phyloP scores from a whole-genome alignment of 495 filamentous ascomycete species.

The Trichoderma orchidacearum region DNA sequence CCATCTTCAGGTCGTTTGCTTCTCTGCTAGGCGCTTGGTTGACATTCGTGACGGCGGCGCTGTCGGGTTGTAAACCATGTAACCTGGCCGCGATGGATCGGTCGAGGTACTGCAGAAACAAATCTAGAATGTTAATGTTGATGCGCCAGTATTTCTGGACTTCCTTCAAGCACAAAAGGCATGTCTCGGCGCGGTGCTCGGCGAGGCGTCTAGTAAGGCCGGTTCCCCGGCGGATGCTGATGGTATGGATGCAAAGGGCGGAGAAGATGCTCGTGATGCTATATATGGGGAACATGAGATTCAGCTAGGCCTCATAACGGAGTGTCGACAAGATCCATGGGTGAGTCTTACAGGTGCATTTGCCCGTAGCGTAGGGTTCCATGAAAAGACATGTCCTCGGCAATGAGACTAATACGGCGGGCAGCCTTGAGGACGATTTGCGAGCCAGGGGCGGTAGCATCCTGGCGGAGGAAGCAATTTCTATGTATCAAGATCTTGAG shows the following conservation, averaged over 20 bases:
- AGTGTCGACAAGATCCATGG: no score
- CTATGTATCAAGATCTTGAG: conserved; percentile 26
- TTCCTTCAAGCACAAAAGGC: conserved; percentile 30
- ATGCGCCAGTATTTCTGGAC: conserved; percentile 35
- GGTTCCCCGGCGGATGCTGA: conserved; percentile 23
- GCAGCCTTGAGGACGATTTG: conserved; percentile 29
- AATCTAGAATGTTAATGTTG: conserved; percentile 31
- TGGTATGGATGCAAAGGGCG: conserved; percentile 33
- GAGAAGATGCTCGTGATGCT: conserved; percentile 35
- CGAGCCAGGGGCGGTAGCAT: conserved; percentile 12
- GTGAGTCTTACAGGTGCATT: conserved; percentile 31
- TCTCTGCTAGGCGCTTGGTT: not conserved
- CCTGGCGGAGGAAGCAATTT: conserved; percentile 23
- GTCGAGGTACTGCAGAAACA: conserved; percentile 33
- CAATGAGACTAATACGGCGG: conserved; percentile 26
- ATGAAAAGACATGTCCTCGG: conserved; percentile 33
- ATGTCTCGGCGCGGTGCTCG: conserved; percentile 32
- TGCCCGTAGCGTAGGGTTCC: conserved; percentile 30
- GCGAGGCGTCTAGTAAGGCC: conserved; percentile 27
- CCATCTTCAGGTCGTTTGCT: not conserved
- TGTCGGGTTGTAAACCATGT: conserved; percentile 4
- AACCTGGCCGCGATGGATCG: conserved; percentile 27
- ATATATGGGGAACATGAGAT: not conserved
- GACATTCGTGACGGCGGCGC: not conserved
- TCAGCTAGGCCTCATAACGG: no score